Conservation (phyloP, 805 yeast species). For the Candida orba region DNA sequence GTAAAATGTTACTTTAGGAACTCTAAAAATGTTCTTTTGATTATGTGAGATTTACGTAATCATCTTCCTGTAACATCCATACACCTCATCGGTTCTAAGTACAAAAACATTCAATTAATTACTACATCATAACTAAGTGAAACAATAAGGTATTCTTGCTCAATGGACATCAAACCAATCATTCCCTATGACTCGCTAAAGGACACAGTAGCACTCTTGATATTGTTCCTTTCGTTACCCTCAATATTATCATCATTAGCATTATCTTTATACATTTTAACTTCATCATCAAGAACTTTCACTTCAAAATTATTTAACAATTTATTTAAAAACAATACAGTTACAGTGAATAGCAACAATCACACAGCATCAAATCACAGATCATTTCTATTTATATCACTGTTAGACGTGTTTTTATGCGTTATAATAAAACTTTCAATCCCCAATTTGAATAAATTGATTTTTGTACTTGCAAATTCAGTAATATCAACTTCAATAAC, state of each 20-base stretch:
- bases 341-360: background rate
- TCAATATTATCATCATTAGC: constrained; percentile 15
- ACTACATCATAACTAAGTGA: too few species aligned
- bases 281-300: constrained; percentile 14
- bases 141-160: background rate
- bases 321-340: constrained; percentile 1
- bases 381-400: constrained; percentile 12
- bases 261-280: constrained; percentile 11
- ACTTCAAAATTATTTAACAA: constrained; percentile 11
- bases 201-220: constrained; percentile 21
- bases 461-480: constrained; percentile 19
- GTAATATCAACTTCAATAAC: constrained; percentile 16
- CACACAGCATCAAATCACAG: constrained; percentile 2
- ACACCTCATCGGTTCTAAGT: too few species aligned
- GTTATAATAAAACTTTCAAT: constrained; percentile 13
- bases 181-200: constrained; percentile 17
- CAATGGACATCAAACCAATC: constrained; percentile 7
- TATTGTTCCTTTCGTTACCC: constrained; percentile 19
- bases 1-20: too few species aligned
- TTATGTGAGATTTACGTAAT: too few species aligned
- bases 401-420: constrained; percentile 16
- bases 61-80: too few species aligned
- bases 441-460: constrained; percentile 18
- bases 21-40: too few species aligned
- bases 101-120: too few species aligned